Base-by-base conservation (phyloP, 2,329 filamentous ascomycete species). In the Botrytis galanthina region DNA sequence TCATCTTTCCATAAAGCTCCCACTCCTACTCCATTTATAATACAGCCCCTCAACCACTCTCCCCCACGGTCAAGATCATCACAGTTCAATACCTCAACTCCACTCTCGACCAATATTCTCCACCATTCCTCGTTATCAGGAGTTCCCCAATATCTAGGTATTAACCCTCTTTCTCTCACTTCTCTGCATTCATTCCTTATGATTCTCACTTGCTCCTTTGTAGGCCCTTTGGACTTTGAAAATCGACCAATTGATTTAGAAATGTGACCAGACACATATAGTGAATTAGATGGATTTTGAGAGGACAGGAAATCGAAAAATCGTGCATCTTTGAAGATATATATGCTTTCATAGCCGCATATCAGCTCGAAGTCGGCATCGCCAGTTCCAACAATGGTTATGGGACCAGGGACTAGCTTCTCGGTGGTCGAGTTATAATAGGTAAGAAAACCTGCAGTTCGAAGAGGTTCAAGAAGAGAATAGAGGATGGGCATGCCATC, bases 321-420 rank as follows among this genome's bases (percentile, higher is more conserved):
- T 0, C 84, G 84, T 0, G 85, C 85, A 70, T 87, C 86, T 78
- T 84, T 85, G 78, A 85, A 85, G 72, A 87, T 82, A 77, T 85
- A 84, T 72, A 84, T 80, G 1, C 80, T 82, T 9, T 78, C 75
- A 71, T 83, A 83, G 29, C 79, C 78, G 59, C 71, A 75, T 1
- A 61, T 74, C 3, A 75, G 73, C 42, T 76, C 74, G 75, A 86
- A 85, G 5, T 84, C 86, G 0, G 84, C 82, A 73, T 84, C 83
- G 29, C 87, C 86, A 2, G 85, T 87, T 14, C 82, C 85, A 22
- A 88, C 84, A 14, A 87, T 81, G 2, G 85, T 87, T 16, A 88
- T 79, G 0, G 85, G 83, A 3, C 86, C 76, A 0, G 71, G 73
- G 12, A 78, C 42, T 1, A 78, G 59, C 14, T 74, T 73, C 14